These are phyloP conservation scores for Phytophthora sp. DNA, from an alignment of 352 stramenopile species.

Conservation along the genomic window DNA sequence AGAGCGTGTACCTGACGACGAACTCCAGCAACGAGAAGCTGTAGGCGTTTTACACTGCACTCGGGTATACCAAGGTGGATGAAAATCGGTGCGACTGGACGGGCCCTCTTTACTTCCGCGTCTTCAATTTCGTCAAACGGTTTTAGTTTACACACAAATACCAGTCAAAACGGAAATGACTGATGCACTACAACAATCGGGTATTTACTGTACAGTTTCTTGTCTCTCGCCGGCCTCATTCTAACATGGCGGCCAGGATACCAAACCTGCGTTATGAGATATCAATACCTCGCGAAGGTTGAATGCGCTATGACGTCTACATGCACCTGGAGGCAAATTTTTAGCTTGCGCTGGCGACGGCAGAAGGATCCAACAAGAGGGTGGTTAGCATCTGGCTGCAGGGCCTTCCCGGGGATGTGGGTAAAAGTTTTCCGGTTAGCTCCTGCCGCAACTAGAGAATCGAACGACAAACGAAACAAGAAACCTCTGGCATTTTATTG, in stretches of 20 bases:
- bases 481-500: constrained; percentile 27
- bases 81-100: constrained; percentile 14
- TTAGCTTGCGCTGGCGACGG: constrained; percentile 21
- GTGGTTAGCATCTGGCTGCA: constrained; percentile 33
- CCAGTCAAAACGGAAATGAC: no score
- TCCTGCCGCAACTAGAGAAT: no score
- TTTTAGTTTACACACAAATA: no score
- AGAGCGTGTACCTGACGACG: constrained; percentile 33
- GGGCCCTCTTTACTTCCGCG: constrained; percentile 16
- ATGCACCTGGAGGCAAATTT: no score
- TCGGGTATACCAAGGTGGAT: constrained; percentile 28
- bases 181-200: no score
- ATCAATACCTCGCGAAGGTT: no score
- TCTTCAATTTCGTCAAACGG: constrained; percentile 32
- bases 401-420: constrained; percentile 14
- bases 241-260: no score
- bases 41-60: constrained; percentile 27
- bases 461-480: no score
- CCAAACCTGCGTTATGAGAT: no score
- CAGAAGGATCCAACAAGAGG: constrained; percentile 8
- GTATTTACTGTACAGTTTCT: no score
- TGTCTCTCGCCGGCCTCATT: no score
- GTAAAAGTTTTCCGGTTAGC: constrained; percentile 21
- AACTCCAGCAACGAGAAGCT: constrained; percentile 14
- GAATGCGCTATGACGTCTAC: no score